These are phyloP conservation scores for Eragrostis tef DNA, from an alignment of 202 grass and related monocot species.

Conservation along the genomic window DNA sequence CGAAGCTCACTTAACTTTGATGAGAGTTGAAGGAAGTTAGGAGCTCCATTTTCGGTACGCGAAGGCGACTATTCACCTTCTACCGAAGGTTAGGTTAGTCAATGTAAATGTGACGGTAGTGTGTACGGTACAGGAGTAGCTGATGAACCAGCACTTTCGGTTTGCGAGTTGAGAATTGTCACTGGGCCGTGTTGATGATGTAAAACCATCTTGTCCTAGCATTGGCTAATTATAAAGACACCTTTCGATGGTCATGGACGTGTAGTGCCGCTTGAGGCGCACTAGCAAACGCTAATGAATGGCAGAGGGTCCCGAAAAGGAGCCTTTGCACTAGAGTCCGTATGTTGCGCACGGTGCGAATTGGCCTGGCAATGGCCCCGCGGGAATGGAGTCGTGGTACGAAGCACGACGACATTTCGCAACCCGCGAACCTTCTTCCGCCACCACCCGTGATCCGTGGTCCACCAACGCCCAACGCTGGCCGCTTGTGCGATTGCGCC, in stretches of 20 bases:
- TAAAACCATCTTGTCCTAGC: no score
- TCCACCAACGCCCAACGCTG: neutral
- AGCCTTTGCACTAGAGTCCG: slow-evolving; percentile 1
- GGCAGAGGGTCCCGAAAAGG: slow-evolving; percentile 27
- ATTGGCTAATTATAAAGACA: no score
- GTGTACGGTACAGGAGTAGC: no score
- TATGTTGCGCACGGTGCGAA: slow-evolving; percentile 7
- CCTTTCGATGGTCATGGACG: no score
- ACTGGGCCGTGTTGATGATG: no score
- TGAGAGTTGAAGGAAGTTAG: neutral
- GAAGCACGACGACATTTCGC: slow-evolving; percentile 26
- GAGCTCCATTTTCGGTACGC: neutral
- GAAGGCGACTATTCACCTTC: neutral
- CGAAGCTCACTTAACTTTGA: neutral
- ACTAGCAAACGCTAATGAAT: neutral
- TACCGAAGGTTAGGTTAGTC: neutral
- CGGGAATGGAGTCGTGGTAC: slow-evolving; percentile 24
- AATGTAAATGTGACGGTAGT: neutral
- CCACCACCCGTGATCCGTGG: slow-evolving; percentile 25
- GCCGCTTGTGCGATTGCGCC: neutral
- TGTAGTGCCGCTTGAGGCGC: no score
- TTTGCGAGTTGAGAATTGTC: no score
- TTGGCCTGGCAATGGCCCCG: neutral
- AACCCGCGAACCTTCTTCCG: slow-evolving; percentile 9
- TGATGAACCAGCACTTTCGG: no score